A percentile compares a stretch with the other conserved stretches of the same genome.
Conservation (phyloP, 2,329 filamentous ascomycete species). For the Helotiales sp. region DNA sequence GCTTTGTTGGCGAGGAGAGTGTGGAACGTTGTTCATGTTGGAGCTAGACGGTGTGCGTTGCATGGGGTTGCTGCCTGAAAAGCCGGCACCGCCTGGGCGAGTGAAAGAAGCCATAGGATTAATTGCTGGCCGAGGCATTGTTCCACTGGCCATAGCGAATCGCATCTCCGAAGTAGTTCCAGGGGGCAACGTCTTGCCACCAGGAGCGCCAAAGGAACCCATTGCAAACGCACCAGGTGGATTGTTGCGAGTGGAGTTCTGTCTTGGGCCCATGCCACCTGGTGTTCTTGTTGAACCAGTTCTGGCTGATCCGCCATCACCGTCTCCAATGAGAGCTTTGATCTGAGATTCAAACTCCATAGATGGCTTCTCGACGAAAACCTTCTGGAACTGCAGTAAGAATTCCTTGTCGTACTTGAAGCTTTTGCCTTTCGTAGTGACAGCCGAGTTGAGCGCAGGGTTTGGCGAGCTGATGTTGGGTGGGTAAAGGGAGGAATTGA, state of each 20-base stretch:
- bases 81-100: constrained; percentile 57
- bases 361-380: constrained; percentile 96
- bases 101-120: constrained; percentile 62
- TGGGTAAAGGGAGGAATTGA: constrained; percentile 80
- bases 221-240: constrained; percentile 58
- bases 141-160: constrained; percentile 63
- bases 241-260: constrained; percentile 52
- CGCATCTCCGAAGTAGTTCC: constrained; percentile 78
- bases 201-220: constrained; percentile 64
- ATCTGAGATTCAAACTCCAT: constrained; percentile 90
- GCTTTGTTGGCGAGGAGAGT: constrained; percentile 66
- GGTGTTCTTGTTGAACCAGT: constrained; percentile 63
- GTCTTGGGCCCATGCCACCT: constrained; percentile 47
- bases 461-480: constrained; percentile 84
- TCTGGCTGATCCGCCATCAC: constrained; percentile 61
- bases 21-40: constrained; percentile 59
- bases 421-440: constrained; percentile 74
- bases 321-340: constrained; percentile 81
- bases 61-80: constrained; percentile 63
- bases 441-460: constrained; percentile 81
- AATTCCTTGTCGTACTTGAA: constrained; percentile 97
- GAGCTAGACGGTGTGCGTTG: constrained; percentile 63
- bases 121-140: constrained; percentile 49
- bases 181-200: constrained; percentile 64
- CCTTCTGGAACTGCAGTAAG: constrained; percentile 91